These are phyloP conservation scores for Jaenimonas drosophilae DNA, from an alignment of 208 protist genomes.

Conservation along the genomic window DNA sequence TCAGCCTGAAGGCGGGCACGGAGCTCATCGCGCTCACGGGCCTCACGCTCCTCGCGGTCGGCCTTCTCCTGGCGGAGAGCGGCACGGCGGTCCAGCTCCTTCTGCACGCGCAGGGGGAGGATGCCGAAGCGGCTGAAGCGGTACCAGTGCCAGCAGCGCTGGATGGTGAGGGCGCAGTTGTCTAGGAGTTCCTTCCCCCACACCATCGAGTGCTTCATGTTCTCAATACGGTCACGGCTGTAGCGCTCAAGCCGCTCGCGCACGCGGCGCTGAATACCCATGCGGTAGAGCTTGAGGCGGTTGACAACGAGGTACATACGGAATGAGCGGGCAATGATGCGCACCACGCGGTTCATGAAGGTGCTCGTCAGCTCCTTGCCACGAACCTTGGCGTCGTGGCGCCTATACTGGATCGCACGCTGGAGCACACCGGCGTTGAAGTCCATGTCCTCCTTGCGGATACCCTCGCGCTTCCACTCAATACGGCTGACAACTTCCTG, in stretches of 20 bases:
- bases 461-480: constrained; percentile 62
- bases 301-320: constrained; percentile 48
- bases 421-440: constrained; percentile 80
- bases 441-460: constrained; percentile 63
- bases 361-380: constrained; percentile 32
- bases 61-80: not conserved
- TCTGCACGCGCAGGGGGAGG: constrained; percentile 10
- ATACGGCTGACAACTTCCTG: constrained; percentile 41
- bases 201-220: constrained; percentile 33
- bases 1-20: not conserved
- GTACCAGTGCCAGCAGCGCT: constrained; percentile 66
- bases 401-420: constrained; percentile 41
- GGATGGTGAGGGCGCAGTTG: constrained; percentile 51
- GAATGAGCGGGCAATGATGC: constrained; percentile 63
- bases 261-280: constrained; percentile 8
- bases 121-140: constrained; percentile 11
- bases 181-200: constrained; percentile 63
- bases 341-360: constrained; percentile 57
- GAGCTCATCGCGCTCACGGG: not conserved
- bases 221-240: constrained; percentile 21
- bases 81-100: constrained; percentile 3
- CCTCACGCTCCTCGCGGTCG: constrained; percentile 1
- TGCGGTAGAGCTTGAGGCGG: constrained; percentile 12
- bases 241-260: constrained; percentile 16
- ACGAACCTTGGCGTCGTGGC: constrained; percentile 20